Evolutionary conservation across 495 filamentous ascomycete species (phyloP).

Genomic region (Hyaloscypha variabilis): DNA sequence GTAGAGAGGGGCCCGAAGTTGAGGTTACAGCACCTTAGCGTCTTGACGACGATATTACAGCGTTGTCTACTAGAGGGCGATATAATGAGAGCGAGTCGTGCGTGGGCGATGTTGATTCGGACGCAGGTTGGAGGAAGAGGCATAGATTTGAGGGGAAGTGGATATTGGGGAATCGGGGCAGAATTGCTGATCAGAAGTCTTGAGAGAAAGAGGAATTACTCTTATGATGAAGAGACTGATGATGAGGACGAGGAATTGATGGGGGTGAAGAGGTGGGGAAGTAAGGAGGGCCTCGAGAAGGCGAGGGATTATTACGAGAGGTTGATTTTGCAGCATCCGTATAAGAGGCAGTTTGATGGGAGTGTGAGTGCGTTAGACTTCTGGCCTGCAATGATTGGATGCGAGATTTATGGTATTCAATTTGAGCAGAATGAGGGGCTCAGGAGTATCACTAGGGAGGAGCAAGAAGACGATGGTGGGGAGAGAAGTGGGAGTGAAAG

Average conservation of each 20-base stretch:
- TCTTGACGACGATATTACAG: conserved; percentile 64
- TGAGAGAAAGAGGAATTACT: conserved; percentile 29
- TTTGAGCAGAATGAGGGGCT: conserved; percentile 43
- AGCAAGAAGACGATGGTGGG: conserved; percentile 19
- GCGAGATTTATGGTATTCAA: conserved; percentile 66
- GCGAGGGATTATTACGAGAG: conserved; percentile 67
- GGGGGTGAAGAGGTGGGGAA: conserved; percentile 30
- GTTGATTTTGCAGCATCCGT: conserved; percentile 68
- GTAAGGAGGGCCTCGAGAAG: conserved; percentile 53
- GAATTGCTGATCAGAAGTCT: conserved; percentile 61
- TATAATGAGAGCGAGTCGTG: conserved; percentile 62
- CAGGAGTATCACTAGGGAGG: conserved; percentile 17
- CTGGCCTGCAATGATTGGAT: conserved; percentile 67
- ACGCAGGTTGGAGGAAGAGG: conserved; percentile 50
- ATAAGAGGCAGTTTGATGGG: conserved; percentile 46
- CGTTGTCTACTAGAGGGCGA: conserved; percentile 62
- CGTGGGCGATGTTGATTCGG: conserved; percentile 66
- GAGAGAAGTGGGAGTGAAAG: conserved; percentile 12
- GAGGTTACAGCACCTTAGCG: conserved; percentile 59
- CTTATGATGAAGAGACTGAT: conserved; percentile 10
- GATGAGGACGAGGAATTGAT: conserved; percentile 6
- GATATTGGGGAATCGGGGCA: conserved; percentile 70
- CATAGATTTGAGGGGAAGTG: conserved; percentile 58
- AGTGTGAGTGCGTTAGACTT: conserved; percentile 56
- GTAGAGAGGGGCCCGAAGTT: conserved; percentile 25